These are phyloP conservation scores for Phytopythium montanum DNA, from an alignment of 352 stramenopile species.

Conservation along the genomic window DNA sequence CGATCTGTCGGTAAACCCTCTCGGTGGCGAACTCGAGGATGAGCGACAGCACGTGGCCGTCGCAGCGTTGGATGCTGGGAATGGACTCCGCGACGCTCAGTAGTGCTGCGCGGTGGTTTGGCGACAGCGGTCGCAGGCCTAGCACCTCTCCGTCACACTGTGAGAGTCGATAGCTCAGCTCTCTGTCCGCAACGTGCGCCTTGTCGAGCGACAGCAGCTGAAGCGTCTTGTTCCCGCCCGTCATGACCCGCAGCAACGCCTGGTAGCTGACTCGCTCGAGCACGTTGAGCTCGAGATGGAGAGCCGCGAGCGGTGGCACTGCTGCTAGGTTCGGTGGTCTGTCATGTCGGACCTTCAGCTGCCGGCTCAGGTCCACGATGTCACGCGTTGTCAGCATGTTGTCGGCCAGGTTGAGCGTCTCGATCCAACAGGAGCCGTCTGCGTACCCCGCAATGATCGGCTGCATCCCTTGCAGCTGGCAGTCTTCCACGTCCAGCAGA, in stretches of 20 bases:
- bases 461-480: constrained; percentile 27
- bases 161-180: constrained; percentile 17
- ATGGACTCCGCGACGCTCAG: constrained; percentile 11
- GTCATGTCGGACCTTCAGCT: constrained; percentile 11
- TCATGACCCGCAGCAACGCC: constrained; percentile 12
- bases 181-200: constrained; percentile 13
- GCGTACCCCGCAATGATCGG: constrained; percentile 25
- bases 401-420: constrained; percentile 29
- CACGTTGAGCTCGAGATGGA: constrained; percentile 40
- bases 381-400: constrained; percentile 31
- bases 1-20: constrained; percentile 20
- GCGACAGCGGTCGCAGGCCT: constrained; percentile 13
- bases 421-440: constrained; percentile 15
- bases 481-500: constrained; percentile 34
- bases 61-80: constrained; percentile 13
- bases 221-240: constrained; percentile 21
- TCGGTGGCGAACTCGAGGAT: constrained; percentile 26
- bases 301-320: not conserved
- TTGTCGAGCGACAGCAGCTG: constrained; percentile 24
- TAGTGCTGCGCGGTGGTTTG: constrained; percentile 20
- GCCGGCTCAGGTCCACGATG: constrained; percentile 18
- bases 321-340: not conserved
- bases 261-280: constrained; percentile 17
- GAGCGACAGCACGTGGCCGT: constrained; percentile 22
- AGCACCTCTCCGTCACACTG: constrained; percentile 24